Evolutionary conservation across 225 moss, liverwort and hornwort species (phyloP).

Genomic region (Neckera pumila): DNA sequence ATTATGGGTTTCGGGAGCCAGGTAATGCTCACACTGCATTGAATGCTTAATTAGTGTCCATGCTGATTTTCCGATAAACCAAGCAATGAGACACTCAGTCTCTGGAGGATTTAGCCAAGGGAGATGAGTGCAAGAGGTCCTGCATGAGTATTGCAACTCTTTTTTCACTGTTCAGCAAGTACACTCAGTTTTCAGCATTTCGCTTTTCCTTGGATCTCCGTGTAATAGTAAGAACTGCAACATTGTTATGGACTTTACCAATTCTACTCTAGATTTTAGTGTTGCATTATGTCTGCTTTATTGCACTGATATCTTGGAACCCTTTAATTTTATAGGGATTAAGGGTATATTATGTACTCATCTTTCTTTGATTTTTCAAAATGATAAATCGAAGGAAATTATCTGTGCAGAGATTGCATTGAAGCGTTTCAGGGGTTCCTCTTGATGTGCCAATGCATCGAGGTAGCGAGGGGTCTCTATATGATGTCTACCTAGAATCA

Average conservation of each 20-base stretch:
- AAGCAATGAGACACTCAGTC: not conserved
- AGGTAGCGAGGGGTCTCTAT: not conserved
- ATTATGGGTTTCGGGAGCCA: conserved; percentile 61
- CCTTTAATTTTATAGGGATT: not conserved
- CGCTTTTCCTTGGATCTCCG: not conserved
- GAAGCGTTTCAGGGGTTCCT: not conserved
- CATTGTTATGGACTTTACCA: not conserved
- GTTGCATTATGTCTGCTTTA: not conserved
- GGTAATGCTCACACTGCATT: conserved; percentile 12
- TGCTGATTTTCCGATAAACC: not conserved
- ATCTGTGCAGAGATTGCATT: not conserved
- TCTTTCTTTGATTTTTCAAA: not conserved
- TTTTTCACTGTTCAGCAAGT: not conserved
- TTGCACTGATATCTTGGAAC: not conserved
- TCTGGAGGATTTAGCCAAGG: not conserved
- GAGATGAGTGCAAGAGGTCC: not conserved
- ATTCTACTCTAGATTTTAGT: not conserved
- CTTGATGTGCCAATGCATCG: not conserved
- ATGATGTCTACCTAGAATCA: not conserved
- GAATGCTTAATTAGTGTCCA: not conserved
- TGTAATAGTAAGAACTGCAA: not conserved
- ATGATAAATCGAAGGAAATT: not conserved
- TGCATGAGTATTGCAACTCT: not conserved
- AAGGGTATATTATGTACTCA: not conserved
- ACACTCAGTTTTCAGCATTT: not conserved